Evolutionary conservation across 2,329 filamentous ascomycete species (phyloP).

Genomic region (Xylaria sp.): DNA sequence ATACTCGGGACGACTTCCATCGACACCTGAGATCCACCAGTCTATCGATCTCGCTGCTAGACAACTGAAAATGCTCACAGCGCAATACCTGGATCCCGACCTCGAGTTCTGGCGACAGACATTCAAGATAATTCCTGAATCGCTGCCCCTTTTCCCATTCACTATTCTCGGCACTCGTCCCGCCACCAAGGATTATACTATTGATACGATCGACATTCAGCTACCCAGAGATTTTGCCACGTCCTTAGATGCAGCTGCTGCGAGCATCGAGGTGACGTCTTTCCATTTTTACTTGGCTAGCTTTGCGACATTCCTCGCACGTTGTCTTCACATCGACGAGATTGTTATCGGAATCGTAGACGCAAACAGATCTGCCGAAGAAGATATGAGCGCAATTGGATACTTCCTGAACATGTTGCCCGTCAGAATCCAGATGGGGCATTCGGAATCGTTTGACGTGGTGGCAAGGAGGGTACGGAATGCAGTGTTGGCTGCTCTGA

Average conservation of each 20-base stretch:
- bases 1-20: background rate
- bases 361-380: slow-evolving; percentile 48
- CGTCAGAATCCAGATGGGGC: slow-evolving; percentile 38
- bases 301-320: slow-evolving; percentile 51
- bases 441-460: background rate
- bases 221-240: background rate
- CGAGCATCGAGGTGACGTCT: slow-evolving; percentile 25
- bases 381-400: slow-evolving; percentile 48
- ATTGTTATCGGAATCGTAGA: slow-evolving; percentile 59
- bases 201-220: background rate
- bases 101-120: slow-evolving; percentile 1
- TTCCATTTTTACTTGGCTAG: slow-evolving; percentile 61
- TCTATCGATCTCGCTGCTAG: slow-evolving; percentile 16
- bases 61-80: background rate
- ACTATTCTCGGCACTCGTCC: background rate
- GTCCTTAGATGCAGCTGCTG: background rate
- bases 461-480: slow-evolving; percentile 1
- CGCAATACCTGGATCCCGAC: background rate
- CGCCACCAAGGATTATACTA: background rate
- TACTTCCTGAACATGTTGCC: slow-evolving; percentile 55
- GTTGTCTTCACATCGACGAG: slow-evolving; percentile 50
- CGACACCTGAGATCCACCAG: background rate
- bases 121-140: background rate
- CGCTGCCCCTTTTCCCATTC: slow-evolving; percentile 21
- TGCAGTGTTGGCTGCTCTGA: slow-evolving; percentile 44